Evolutionary conservation across 1,284 basidiomycete species (phyloP).

Genomic region (Hortiboletus rubellus): DNA sequence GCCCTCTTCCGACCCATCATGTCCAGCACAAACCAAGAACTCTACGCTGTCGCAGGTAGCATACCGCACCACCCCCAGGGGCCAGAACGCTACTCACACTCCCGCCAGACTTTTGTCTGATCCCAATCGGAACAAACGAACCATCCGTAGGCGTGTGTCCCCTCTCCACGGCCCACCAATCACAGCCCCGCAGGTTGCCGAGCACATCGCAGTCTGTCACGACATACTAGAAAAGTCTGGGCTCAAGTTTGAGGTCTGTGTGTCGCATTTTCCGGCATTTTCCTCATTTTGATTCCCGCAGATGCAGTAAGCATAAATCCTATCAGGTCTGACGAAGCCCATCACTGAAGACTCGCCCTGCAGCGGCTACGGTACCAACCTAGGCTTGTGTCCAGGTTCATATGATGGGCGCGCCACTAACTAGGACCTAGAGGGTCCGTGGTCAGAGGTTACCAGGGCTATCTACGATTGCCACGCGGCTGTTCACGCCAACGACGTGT

Average conservation of each 20-base stretch:
- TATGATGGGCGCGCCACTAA: slow-evolving; percentile 1
- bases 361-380: slow-evolving; percentile 88
- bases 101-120: slow-evolving; percentile 73
- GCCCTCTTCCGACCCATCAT: slow-evolving; percentile 17
- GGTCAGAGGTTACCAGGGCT: slow-evolving; percentile 76
- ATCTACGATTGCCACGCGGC: slow-evolving; percentile 89
- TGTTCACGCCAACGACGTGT: slow-evolving; percentile 75
- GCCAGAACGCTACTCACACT: neutral
- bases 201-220: slow-evolving; percentile 77
- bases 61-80: no score
- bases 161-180: neutral
- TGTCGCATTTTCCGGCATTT: slow-evolving; percentile 1
- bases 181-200: slow-evolving; percentile 51
- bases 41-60: slow-evolving; percentile 66
- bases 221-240: slow-evolving; percentile 80
- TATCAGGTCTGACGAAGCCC: slow-evolving; percentile 6
- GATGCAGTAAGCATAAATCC: slow-evolving; percentile 64
- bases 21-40: slow-evolving; percentile 37
- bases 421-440: slow-evolving; percentile 67
- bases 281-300: slow-evolving; percentile 30
- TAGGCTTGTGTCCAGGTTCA: slow-evolving; percentile 50
- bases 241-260: slow-evolving; percentile 71
- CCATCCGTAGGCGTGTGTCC: slow-evolving; percentile 52
- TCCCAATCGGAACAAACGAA: slow-evolving; percentile 74
- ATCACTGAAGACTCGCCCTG: slow-evolving; percentile 10